Evolutionary conservation across 495 filamentous ascomycete genomes (phyloP), one percentile per base, ranked within the genome.

Genomic region (Talaromyces trachyspermus): DNA sequence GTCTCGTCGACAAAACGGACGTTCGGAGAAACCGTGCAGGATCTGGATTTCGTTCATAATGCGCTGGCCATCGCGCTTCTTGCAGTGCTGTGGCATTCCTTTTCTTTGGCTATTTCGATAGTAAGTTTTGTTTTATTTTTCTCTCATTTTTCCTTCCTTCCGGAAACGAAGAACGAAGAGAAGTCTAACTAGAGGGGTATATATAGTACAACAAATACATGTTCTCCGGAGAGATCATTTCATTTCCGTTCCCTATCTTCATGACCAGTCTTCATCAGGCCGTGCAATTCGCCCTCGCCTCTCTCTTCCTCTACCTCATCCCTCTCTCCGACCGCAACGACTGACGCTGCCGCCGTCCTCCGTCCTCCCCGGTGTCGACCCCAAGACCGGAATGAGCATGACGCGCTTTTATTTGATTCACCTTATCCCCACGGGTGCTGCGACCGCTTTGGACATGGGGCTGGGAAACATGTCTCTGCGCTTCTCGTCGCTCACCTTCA

Each of bases 121-220:
- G 84, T 88, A 77, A 64, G 81, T 63, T 32, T 24, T 24, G 40
- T 14, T 18, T 38, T n/a, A 15, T 17, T 11, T 9, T 10, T 24
- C 10, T 27, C 10, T 35, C 2, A 2, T 15, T 43, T 43, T n/a
- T n/a, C n/a, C n/a, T n/a, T n/a, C n/a, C 20, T 6, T 27, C 9
- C 9, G 4, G 19, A 43, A 23, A 12, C 12, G 1, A 43, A 8
- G 18, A 4, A 41, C 18, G 19, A 17, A 37, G 47, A 35, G n/a
- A n/a, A n/a, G n/a, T n/a, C n/a, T n/a, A n/a, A n/a, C n/a, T n/a
- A n/a, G n/a, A n/a, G n/a, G n/a, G n/a, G n/a, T n/a, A n/a, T n/a
- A 24, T 27, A 15, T 52, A 88, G 84, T 94, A 94, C 68, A 94
- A 94, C 71, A 92, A 89, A 71, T 92, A 88, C 88, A 94, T 94